phyloP scores from a whole-genome alignment of 768 basidiomycete genomes.

The Xerocomus potaroensis region DNA sequence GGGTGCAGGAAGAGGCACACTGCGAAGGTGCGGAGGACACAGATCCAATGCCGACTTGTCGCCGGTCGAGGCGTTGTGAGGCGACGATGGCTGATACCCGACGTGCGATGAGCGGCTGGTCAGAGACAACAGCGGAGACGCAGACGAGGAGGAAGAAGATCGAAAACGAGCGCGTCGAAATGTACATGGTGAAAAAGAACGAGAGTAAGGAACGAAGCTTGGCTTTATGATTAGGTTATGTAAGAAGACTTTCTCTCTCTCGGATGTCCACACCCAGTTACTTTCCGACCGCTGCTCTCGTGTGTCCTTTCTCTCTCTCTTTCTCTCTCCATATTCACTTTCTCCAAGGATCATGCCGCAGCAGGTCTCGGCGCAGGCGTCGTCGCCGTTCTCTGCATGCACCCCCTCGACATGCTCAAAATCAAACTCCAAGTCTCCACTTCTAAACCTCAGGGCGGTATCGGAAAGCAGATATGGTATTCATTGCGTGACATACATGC shows the following conservation, averaged over 20 bases:
- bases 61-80: neutral
- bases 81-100: neutral
- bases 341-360: slow-evolving; percentile 85
- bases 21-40: slow-evolving; percentile 18
- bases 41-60: slow-evolving; percentile 16
- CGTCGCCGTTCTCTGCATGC: slow-evolving; percentile 91
- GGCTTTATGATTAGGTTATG: slow-evolving; percentile 9
- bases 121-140: slow-evolving; percentile 1
- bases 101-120: slow-evolving; percentile 1
- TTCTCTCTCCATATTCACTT: neutral
- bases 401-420: slow-evolving; percentile 95
- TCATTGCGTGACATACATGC: slow-evolving; percentile 70
- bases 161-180: neutral
- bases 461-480: slow-evolving; percentile 72
- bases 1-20: slow-evolving; percentile 21
- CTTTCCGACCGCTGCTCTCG: slow-evolving; percentile 38
- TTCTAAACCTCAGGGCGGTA: slow-evolving; percentile 49
- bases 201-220: neutral
- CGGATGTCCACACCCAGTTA: slow-evolving; percentile 37
- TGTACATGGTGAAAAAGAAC: slow-evolving; percentile 13
- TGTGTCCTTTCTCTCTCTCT: slow-evolving; percentile 2
- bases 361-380: slow-evolving; percentile 93
- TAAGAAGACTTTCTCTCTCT: slow-evolving; percentile 11
- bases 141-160: slow-evolving; percentile 3
- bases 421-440: slow-evolving; percentile 90